These are phyloP conservation scores for Xylariaceae sp. DNA, from an alignment of 2,329 filamentous ascomycete genomes.

Conservation along the genomic window DNA sequence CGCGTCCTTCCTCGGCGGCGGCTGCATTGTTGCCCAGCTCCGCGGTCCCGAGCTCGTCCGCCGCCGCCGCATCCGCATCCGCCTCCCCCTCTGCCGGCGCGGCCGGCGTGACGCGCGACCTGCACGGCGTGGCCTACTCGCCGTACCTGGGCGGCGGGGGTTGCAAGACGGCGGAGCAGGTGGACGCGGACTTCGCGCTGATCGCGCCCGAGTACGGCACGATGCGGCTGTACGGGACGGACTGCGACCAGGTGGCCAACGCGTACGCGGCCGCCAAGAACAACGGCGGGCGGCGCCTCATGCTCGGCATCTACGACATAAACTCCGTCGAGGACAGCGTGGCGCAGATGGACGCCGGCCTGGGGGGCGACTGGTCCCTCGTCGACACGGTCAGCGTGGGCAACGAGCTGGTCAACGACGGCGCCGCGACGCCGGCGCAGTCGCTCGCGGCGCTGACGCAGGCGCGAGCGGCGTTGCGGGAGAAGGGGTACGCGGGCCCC, in stretches of 20 bases:
- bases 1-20: no score
- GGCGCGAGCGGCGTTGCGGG: slow-evolving; percentile 50
- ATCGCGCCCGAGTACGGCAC: slow-evolving; percentile 48
- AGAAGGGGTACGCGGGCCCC: slow-evolving; percentile 60
- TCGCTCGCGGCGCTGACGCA: slow-evolving; percentile 51
- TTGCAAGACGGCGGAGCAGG: slow-evolving; percentile 60
- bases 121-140: slow-evolving; percentile 40
- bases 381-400: slow-evolving; percentile 70
- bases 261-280: slow-evolving; percentile 55
- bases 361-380: slow-evolving; percentile 56
- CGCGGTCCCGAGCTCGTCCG: slow-evolving; percentile 1
- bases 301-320: slow-evolving; percentile 67
- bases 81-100: slow-evolving; percentile 11
- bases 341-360: slow-evolving; percentile 50
- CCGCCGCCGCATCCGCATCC: slow-evolving; percentile 4
- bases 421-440: slow-evolving; percentile 40
- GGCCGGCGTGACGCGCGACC: slow-evolving; percentile 8
- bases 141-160: slow-evolving; percentile 42
- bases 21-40: no score
- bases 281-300: slow-evolving; percentile 62
- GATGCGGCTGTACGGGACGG: slow-evolving; percentile 72
- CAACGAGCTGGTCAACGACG: slow-evolving; percentile 71
- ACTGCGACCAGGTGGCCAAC: slow-evolving; percentile 64
- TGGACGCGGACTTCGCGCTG: slow-evolving; percentile 56
- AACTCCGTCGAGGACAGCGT: slow-evolving; percentile 48